A percentile compares a stretch with the other conserved stretches of the same genome.
Conservation (phyloP, 164 flowering plant species). For the Amborella trichopoda region DNA sequence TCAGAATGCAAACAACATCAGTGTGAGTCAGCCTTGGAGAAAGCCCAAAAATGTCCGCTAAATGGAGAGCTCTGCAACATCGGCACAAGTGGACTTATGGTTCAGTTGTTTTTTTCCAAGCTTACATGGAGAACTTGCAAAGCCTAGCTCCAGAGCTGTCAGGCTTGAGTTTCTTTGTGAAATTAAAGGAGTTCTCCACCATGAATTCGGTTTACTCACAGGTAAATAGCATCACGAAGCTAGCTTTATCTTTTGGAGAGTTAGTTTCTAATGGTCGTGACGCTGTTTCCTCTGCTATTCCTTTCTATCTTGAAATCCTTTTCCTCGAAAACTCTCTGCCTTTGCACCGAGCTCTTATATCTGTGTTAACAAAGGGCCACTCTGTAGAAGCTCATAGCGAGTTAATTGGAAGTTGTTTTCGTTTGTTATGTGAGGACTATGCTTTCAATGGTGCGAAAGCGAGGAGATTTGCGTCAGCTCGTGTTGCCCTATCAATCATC, state of each 20-base stretch:
- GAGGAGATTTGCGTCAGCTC: conserved; percentile 56
- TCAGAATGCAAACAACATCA: too few relatives aligned
- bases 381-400: conserved; percentile 16
- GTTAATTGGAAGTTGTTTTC: conserved; percentile 32
- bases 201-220: conserved; percentile 67
- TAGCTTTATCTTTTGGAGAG: conserved; percentile 55
- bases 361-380: conserved; percentile 34
- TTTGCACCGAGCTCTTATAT: conserved; percentile 58
- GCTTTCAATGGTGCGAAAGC: conserved; percentile 21
- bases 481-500: conserved; percentile 72
- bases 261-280: conserved; percentile 12
- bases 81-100: conserved; percentile 91
- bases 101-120: conserved; percentile 54
- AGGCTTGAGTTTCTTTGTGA: conserved; percentile 21
- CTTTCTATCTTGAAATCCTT: conserved; percentile 52
- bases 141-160: conserved; percentile 16
- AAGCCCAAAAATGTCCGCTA: conserved; percentile 58
- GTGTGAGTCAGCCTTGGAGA: too few relatives aligned
- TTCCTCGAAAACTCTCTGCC: conserved; percentile 81
- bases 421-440: conserved; percentile 51
- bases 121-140: conserved; percentile 29
- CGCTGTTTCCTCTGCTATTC: conserved; percentile 20
- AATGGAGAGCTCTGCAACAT: conserved; percentile 94
- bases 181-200: conserved; percentile 31
- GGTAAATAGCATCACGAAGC: conserved; percentile 41